Evolutionary conservation across 176 grass and related monocot genomes (phyloP).

Genomic region (Rhynchospora tenuis): DNA sequence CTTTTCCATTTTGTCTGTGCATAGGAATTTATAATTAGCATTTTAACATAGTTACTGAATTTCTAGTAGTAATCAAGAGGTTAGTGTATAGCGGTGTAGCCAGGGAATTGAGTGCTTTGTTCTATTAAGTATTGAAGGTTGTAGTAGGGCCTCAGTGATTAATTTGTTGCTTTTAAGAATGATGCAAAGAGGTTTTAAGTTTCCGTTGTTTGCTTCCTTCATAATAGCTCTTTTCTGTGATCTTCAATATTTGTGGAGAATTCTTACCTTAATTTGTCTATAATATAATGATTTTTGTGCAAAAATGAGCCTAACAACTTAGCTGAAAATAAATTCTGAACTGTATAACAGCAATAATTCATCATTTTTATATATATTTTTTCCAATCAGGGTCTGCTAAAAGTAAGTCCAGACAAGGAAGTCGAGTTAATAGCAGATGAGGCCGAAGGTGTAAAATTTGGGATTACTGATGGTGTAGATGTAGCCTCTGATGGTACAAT

Average conservation of each 20-base stretch:
- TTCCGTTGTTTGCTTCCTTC: not conserved
- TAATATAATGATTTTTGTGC: not conserved
- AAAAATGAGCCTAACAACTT: not conserved
- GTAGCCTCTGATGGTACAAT: constrained; percentile 54
- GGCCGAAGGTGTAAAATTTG: constrained; percentile 57
- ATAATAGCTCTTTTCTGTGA: not conserved
- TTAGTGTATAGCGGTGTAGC: not conserved
- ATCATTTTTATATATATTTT: not conserved
- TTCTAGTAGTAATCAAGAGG: not conserved
- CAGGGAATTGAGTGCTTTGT: not conserved
- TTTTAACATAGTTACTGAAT: not conserved
- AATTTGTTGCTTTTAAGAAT: not conserved
- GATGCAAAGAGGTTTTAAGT: not conserved
- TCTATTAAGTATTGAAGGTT: not conserved
- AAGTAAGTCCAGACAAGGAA: constrained; percentile 38
- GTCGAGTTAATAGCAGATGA: too few species aligned
- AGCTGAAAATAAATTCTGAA: not conserved
- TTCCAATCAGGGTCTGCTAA: constrained; percentile 50
- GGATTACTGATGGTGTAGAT: constrained; percentile 69
- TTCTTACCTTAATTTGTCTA: not conserved
- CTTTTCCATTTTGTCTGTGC: not conserved
- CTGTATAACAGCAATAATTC: not conserved
- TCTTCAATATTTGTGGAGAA: not conserved
- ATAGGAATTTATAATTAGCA: not conserved
- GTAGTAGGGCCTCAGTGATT: not conserved